Evolutionary conservation across 108 stramenopile species (phyloP).

Genomic region (Cyclotella choctawhatcheeana): DNA sequence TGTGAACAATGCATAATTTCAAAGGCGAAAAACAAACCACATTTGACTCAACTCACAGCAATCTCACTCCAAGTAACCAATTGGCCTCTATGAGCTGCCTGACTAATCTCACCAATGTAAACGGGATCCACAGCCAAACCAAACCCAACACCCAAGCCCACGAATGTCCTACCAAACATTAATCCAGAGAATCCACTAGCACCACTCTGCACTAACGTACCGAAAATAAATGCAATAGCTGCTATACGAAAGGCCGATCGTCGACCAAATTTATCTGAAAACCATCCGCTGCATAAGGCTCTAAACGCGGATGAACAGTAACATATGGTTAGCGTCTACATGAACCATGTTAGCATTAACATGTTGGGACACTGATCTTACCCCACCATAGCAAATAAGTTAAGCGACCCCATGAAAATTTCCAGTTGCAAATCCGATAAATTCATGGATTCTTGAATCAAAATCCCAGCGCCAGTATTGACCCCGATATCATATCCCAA

Average conservation of each 20-base stretch:
- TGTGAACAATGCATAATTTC: no score
- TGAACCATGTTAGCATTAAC: no score
- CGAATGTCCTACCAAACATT: slow-evolving; percentile 83
- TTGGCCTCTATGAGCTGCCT: slow-evolving; percentile 76
- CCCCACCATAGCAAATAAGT: slow-evolving; percentile 82
- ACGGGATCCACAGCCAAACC: slow-evolving; percentile 86
- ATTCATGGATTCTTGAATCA: slow-evolving; percentile 62
- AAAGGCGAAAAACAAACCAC: neutral
- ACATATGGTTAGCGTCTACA: no score
- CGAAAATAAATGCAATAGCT: slow-evolving; percentile 76
- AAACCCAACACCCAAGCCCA: slow-evolving; percentile 86
- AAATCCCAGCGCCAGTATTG: slow-evolving; percentile 53
- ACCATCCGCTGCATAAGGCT: slow-evolving; percentile 57
- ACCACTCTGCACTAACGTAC: slow-evolving; percentile 53
- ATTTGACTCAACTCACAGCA: slow-evolving; percentile 35
- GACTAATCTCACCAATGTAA: slow-evolving; percentile 85
- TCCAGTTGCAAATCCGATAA: slow-evolving; percentile 68
- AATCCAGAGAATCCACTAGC: slow-evolving; percentile 55
- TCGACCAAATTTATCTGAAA: slow-evolving; percentile 71
- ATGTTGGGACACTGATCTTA: no score
- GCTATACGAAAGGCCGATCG: slow-evolving; percentile 71
- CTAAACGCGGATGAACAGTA: no score
- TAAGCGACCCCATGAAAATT: slow-evolving; percentile 75
- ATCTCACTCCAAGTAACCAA: slow-evolving; percentile 89
- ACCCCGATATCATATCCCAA: slow-evolving; percentile 78